Base-by-base conservation (phyloP, 306 rosid species). In the Styphnolobium japonicum region DNA sequence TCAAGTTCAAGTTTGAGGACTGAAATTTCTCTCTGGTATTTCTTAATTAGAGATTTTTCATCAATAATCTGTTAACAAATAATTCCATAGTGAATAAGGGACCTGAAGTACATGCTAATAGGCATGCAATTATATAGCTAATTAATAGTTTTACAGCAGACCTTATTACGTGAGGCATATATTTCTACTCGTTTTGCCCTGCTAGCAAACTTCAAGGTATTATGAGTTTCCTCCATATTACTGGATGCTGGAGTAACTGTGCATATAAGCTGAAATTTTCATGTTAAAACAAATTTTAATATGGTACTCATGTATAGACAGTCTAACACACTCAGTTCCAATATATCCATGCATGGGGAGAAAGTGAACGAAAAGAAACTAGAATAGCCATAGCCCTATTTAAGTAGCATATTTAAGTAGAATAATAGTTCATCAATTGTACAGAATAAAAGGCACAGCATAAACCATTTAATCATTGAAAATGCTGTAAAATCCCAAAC, bases 171-270 rank as follows among this genome's bases (percentile, higher is more conserved):
- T 0, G 99, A 93, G 14, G 99, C 99, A 77, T 80, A 96, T 68
- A 96, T 96, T 88, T 96, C 99, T 71, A 96, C 99, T 67, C 93
- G 91, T 87, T 96, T 96, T 27, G 99, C 99, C 85, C 99, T 90
- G 90, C 89, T 96, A 73, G 99, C 99, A 81, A 96, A 96, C 88
- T 96, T 96, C 88, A 96, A 90, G 61, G 99, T 96, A 78, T 96
- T 96, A 86, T 96, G 99, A 80, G 99, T 96, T 89, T 96, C 99
- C 93, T 96, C 99, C 97, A 90, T 86, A 71, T 92, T 96, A 79
- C 99, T 96, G 76, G 98, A 91, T 58, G 99, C 99, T 10, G 99
- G 99, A 86, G 99, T 96, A 55, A 96, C 91, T 9, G 99, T 96
- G 86, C 99, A 96, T 85, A 96, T 96, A 84, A 96, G 99, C 99